Evolutionary conservation across 108 stramenopile species (phyloP).

Genomic region (Aurantiochytrium sp.): DNA sequence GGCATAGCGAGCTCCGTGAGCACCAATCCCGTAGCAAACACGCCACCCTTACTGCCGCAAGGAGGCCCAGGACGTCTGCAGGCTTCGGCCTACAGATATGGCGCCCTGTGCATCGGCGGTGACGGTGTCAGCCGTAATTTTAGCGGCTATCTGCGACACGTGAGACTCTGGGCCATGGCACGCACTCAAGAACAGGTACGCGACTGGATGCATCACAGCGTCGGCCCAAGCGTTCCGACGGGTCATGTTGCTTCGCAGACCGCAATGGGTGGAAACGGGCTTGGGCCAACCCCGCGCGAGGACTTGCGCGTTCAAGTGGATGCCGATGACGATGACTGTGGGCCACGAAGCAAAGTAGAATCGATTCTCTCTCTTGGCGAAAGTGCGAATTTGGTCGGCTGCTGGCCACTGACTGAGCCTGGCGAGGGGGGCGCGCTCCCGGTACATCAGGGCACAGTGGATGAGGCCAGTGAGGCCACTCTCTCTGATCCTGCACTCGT

Average conservation of each 20-base stretch:
- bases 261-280: background rate
- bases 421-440: background rate
- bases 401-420: background rate
- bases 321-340: background rate
- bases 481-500: background rate
- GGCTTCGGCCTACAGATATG: background rate
- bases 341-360: background rate
- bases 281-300: background rate
- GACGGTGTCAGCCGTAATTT: background rate
- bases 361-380: background rate
- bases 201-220: slow-evolving; percentile 15
- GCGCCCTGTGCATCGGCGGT: background rate
- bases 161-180: background rate
- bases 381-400: background rate
- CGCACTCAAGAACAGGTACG: background rate
- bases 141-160: background rate
- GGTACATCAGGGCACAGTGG: background rate
- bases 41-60: background rate
- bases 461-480: background rate
- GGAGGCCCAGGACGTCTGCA: background rate
- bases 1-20: too few species aligned
- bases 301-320: background rate
- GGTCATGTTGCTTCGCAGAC: background rate
- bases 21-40: too few species aligned
- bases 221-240: background rate